Conservation (phyloP, 768 basidiomycete genomes). For the Lentinula guzmanii region DNA sequence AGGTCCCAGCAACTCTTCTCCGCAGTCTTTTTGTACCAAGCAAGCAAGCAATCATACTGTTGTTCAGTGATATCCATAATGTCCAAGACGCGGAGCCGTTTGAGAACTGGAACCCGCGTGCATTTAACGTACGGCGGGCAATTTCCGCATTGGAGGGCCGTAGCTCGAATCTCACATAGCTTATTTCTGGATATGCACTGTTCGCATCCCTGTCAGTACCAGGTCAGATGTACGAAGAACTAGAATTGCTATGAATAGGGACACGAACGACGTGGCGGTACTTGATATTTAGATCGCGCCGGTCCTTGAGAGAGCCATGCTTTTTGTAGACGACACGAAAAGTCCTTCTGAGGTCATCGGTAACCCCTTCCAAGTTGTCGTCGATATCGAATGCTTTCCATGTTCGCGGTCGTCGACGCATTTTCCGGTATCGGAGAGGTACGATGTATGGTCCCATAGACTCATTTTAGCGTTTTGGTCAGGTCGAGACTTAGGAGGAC, state of each 20-base stretch:
- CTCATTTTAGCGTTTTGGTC: neutral
- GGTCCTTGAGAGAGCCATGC: neutral
- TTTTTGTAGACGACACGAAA: neutral
- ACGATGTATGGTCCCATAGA: too few species aligned
- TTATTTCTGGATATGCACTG: neutral
- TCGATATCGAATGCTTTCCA: neutral
- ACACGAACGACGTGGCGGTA: neutral
- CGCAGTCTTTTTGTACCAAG: neutral
- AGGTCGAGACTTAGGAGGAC: too few species aligned
- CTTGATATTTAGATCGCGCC: neutral
- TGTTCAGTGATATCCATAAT: neutral
- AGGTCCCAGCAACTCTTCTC: neutral
- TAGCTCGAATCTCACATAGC: neutral
- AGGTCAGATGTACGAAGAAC: neutral
- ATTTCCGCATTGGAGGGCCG: neutral
- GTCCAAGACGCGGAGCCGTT: neutral
- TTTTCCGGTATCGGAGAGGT: too few species aligned
- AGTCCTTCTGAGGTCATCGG: neutral
- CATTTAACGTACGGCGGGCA: slow-evolving; percentile 2
- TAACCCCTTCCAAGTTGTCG: neutral
- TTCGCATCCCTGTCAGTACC: neutral
- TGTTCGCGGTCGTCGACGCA: neutral
- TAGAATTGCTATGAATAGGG: too few species aligned
- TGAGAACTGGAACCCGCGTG: neutral
- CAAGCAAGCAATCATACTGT: neutral